Base-by-base conservation (phyloP, 1,139 yeast species). In the Taphrina wiesneri region DNA sequence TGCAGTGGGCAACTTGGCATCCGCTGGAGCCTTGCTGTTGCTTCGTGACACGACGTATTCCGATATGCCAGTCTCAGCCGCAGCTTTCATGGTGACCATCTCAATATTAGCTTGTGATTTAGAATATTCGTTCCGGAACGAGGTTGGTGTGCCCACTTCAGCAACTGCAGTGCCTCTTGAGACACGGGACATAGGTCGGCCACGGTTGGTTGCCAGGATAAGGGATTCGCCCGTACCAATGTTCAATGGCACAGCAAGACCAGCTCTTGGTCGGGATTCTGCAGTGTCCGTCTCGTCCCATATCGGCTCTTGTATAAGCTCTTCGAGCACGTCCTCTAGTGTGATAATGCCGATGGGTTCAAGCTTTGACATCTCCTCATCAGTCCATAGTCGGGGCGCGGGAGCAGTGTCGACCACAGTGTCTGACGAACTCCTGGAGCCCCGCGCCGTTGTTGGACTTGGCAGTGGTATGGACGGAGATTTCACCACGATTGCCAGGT, bases 291-390 rank as follows among this genome's bases (percentile, higher is more conserved):
- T 52, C 51, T 65, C 67, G 56, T 65, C 67, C 56, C 47, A 62
- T 17, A 65, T 65, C 2, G 61, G 56, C 45, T 62, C 66, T 17
- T 63, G 63, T 9, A 65, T 45, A 19, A 65, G 41, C 36, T 65
- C 64, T 30, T 65, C 67, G 19, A 65, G 57, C 3, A 65, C 65
- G 21, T 65, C 67, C 28, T 65, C 67, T 9, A 65, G 57, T 17
- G 67, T 65, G 21, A 65, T 63, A 30, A 65, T 56, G 19, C 67
- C 67, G 32, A 63, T 45, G 17, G 67, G 67, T 23, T 28, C 56
- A 19, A 53, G 63, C 17, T 21, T 39, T 9, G 32, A 56, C 51
- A 65, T 53, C 28, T 65, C 66, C 19, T 51, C 63, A 23, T 63
- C 56, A 15, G 54, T 28, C 67, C 67, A 65, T 4, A 28, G 41